These are phyloP conservation scores for Alternaria sp. DNA, from an alignment of 2,329 filamentous ascomycete species.

Conservation along the genomic window DNA sequence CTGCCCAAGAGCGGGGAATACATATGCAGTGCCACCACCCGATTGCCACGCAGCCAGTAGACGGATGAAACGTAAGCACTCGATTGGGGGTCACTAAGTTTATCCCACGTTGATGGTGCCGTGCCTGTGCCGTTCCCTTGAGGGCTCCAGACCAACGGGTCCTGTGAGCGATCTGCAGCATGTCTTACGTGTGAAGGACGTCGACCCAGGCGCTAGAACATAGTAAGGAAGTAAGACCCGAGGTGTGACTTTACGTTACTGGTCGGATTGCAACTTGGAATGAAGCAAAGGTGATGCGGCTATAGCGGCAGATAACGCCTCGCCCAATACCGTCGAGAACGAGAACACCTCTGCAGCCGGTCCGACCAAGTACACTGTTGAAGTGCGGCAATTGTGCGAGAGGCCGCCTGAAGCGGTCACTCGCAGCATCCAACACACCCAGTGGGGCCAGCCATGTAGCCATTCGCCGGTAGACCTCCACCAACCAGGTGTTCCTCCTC, in stretches of 20 bases:
- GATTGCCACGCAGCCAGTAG: slow-evolving; percentile 1
- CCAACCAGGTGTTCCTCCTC: slow-evolving; percentile 3
- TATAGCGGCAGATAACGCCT: not conserved
- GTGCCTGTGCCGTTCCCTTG: slow-evolving; percentile 1
- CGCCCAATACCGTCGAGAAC: not conserved
- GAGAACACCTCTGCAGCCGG: not conserved
- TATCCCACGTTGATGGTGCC: slow-evolving; percentile 9
- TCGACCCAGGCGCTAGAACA: slow-evolving; percentile 7
- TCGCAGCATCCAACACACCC: slow-evolving; percentile 2
- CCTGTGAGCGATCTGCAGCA: slow-evolving; percentile 3
- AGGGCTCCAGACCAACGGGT: slow-evolving; percentile 2
- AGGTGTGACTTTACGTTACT: not conserved
- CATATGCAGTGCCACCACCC: slow-evolving; percentile 5
- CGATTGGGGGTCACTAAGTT: not conserved
- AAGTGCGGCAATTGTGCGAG: slow-evolving; percentile 15
- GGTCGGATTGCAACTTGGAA: not conserved
- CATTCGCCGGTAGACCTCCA: not conserved
- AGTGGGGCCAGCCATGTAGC: not conserved
- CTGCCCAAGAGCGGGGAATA: slow-evolving; percentile 1
- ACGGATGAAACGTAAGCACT: slow-evolving; percentile 4
- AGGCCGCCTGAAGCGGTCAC: slow-evolving; percentile 13
- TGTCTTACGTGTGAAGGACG: slow-evolving; percentile 4
- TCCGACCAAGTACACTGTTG: slow-evolving; percentile 3
- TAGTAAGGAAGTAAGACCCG: not conserved
- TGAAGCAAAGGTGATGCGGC: slow-evolving; percentile 6